Evolutionary conservation across 1,284 basidiomycete species (phyloP).

Genomic region (Apiotrichum domesticum): DNA sequence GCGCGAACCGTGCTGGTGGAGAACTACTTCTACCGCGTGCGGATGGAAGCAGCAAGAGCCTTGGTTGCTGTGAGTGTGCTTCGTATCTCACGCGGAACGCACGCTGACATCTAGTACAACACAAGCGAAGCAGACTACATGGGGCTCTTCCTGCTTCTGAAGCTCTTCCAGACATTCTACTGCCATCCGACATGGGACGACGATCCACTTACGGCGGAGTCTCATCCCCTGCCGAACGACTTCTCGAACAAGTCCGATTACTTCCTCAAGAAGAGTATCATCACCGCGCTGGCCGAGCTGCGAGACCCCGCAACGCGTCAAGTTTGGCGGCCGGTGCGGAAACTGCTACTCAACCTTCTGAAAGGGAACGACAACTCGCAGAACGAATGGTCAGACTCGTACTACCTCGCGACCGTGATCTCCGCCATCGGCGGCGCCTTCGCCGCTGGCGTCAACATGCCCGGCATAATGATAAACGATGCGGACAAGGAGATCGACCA

Average conservation of each 20-base stretch:
- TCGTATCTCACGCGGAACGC: background rate
- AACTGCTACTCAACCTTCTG: constrained; percentile 83
- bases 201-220: constrained; percentile 74
- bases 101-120: constrained; percentile 28
- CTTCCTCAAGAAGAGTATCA: constrained; percentile 69
- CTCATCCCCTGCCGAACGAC: constrained; percentile 87
- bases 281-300: constrained; percentile 33
- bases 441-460: constrained; percentile 24
- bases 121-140: constrained; percentile 49
- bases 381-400: constrained; percentile 85
- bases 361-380: constrained; percentile 91
- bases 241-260: constrained; percentile 89
- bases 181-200: constrained; percentile 81
- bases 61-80: constrained; percentile 65
- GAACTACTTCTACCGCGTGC: constrained; percentile 96
- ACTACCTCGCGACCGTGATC: constrained; percentile 83
- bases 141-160: constrained; percentile 92
- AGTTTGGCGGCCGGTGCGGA: constrained; percentile 75
- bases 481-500: constrained; percentile 22
- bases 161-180: constrained; percentile 80
- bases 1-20: constrained; percentile 89
- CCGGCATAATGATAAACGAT: constrained; percentile 5
- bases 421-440: constrained; percentile 61
- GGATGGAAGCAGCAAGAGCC: constrained; percentile 86
- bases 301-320: constrained; percentile 28